These are phyloP conservation scores for Amaranthus hypochondriacus DNA, from an alignment of 148 eudicot species.

Conservation along the genomic window DNA sequence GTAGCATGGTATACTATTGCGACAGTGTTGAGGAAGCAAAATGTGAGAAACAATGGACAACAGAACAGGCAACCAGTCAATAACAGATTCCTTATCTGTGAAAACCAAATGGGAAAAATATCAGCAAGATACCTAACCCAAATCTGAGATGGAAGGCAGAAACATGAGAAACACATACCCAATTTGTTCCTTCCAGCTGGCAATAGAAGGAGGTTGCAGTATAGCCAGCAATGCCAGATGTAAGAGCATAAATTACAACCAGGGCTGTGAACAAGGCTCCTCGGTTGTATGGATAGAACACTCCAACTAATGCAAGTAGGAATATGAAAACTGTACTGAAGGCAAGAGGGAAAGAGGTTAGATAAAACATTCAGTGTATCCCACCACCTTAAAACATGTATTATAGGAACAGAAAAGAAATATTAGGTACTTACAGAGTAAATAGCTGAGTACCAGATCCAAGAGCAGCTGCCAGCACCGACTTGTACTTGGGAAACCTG, in stretches of 20 bases:
- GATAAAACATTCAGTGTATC: not conserved
- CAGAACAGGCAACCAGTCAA: slow-evolving; percentile 34
- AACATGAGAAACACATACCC: slow-evolving; percentile 18
- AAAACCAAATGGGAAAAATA: slow-evolving; percentile 1
- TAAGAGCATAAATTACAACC: slow-evolving; percentile 39
- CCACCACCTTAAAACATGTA: not conserved
- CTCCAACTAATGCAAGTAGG: slow-evolving; percentile 36
- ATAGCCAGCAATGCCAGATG: slow-evolving; percentile 39
- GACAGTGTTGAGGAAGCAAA: slow-evolving; percentile 38
- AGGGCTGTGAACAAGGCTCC: slow-evolving; percentile 37
- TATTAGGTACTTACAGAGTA: slow-evolving; percentile 47
- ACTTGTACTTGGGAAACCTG: slow-evolving; percentile 66
- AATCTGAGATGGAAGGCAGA: not conserved
- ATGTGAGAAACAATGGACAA: slow-evolving; percentile 35
- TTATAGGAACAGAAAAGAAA: not conserved
- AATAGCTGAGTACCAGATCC: slow-evolving; percentile 83
- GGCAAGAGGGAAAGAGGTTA: slow-evolving; percentile 1
- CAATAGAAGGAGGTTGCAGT: slow-evolving; percentile 36
- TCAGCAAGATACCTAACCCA: slow-evolving; percentile 1
- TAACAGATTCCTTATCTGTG: slow-evolving; percentile 34
- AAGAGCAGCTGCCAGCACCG: slow-evolving; percentile 72
- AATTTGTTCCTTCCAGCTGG: slow-evolving; percentile 39
- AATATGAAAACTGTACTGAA: slow-evolving; percentile 32
- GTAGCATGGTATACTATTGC: slow-evolving; percentile 36
- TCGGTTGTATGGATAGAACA: slow-evolving; percentile 36